Evolutionary conservation across 1,284 basidiomycete species (phyloP).

Genomic region (Caloboletus inedulis): DNA sequence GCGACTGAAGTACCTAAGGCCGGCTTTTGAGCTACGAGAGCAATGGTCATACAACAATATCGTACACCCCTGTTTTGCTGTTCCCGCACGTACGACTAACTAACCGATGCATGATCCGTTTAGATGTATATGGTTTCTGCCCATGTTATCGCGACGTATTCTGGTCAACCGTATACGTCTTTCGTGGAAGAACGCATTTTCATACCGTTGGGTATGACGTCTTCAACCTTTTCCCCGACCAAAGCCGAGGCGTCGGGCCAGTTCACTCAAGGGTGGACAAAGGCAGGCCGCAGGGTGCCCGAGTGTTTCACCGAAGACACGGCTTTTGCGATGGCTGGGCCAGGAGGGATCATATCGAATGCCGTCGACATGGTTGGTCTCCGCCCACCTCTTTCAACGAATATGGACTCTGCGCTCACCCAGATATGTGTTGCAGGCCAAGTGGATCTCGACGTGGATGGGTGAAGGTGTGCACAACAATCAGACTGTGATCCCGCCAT

Average conservation of each 20-base stretch:
- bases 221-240: conserved; percentile 36
- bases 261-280: conserved; percentile 36
- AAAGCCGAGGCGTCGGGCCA: conserved; percentile 33
- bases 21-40: conserved; percentile 40
- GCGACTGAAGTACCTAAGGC: conserved; percentile 35
- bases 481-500: conserved; percentile 27
- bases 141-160: conserved; percentile 36
- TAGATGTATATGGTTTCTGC: conserved; percentile 38
- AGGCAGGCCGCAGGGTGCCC: conserved; percentile 27
- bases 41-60: conserved; percentile 43
- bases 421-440: conserved; percentile 21
- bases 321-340: conserved; percentile 27
- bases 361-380: conserved; percentile 33
- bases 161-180: conserved; percentile 32
- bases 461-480: conserved; percentile 28
- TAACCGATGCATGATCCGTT: not conserved
- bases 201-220: conserved; percentile 31
- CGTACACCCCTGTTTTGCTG: conserved; percentile 16
- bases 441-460: conserved; percentile 36
- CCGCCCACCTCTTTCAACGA: not conserved
- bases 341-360: conserved; percentile 37
- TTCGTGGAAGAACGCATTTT: conserved; percentile 35
- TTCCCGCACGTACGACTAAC: not conserved
- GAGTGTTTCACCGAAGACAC: conserved; percentile 27
- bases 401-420: not conserved